Percentiles rank a stretch among this genome's conserved stretches.
phyloP scores from a whole-genome alignment of 2,329 filamentous ascomycete genomes.

The Didymella segeticola region DNA sequence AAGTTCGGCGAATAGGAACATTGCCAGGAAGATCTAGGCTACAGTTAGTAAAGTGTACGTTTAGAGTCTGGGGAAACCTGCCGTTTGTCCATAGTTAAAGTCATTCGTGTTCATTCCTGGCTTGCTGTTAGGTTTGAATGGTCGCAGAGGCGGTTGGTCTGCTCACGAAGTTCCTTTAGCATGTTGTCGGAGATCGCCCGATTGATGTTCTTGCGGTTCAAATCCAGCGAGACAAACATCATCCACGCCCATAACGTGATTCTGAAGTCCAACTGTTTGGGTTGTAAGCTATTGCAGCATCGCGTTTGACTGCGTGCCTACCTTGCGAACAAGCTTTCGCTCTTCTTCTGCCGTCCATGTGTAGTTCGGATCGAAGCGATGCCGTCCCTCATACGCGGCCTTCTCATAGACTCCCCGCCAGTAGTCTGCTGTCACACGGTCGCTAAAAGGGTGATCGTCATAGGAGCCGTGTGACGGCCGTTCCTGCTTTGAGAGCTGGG shows the following conservation, averaged over 20 bases:
- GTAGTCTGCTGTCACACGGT: constrained; percentile 32
- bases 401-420: constrained; percentile 37
- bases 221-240: constrained; percentile 58
- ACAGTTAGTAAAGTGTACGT: not conserved
- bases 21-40: constrained; percentile 40
- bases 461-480: constrained; percentile 21
- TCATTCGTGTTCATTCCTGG: constrained; percentile 41
- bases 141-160: not conserved
- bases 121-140: constrained; percentile 1
- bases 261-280: constrained; percentile 32
- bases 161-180: constrained; percentile 38
- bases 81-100: constrained; percentile 45
- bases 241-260: constrained; percentile 51
- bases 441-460: constrained; percentile 32
- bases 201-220: constrained; percentile 58
- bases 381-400: constrained; percentile 45
- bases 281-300: not conserved
- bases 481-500: constrained; percentile 11
- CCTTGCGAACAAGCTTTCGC: constrained; percentile 55
- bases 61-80: constrained; percentile 35
- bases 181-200: constrained; percentile 47
- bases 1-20: constrained; percentile 58
- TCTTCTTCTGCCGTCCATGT: constrained; percentile 57
- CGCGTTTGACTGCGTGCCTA: constrained; percentile 18
- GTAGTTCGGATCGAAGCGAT: constrained; percentile 58